Evolutionary conservation across 2,329 filamentous ascomycete species (phyloP).

Genomic region (Sarocladium kiliense): DNA sequence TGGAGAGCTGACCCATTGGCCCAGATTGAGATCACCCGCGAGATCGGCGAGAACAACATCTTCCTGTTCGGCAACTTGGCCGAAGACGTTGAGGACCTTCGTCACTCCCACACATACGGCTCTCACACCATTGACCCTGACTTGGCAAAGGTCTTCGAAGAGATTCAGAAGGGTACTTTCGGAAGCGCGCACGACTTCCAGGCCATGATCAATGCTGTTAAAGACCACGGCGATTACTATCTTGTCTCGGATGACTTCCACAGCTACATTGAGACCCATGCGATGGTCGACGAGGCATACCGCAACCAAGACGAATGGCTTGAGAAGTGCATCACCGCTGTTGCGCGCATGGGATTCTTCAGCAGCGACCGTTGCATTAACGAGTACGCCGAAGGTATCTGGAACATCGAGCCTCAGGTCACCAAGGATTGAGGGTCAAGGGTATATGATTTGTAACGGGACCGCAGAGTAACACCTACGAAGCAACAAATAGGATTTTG

Average conservation of each 20-base stretch:
- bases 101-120: conserved; percentile 83
- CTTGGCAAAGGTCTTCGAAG: conserved; percentile 75
- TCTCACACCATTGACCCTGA: conserved; percentile 71
- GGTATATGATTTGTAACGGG: neutral
- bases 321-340: conserved; percentile 81
- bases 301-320: conserved; percentile 90
- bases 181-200: conserved; percentile 73
- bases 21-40: conserved; percentile 90
- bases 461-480: neutral
- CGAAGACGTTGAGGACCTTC: conserved; percentile 94
- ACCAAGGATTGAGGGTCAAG: conserved; percentile 29
- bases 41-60: conserved; percentile 94
- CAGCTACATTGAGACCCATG: conserved; percentile 87
- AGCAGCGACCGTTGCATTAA: conserved; percentile 91
- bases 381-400: conserved; percentile 95
- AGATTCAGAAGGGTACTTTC: conserved; percentile 76
- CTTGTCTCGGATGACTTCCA: conserved; percentile 96
- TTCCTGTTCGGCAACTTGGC: conserved; percentile 96
- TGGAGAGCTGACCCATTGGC: too few relatives aligned
- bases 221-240: conserved; percentile 95
- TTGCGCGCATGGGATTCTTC: conserved; percentile 96
- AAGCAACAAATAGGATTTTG: neutral
- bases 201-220: conserved; percentile 78
- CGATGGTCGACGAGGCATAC: conserved; percentile 87
- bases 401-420: conserved; percentile 84